Evolutionary conservation across 805 yeast genomes (phyloP).

Genomic region (Candida corydali): DNA sequence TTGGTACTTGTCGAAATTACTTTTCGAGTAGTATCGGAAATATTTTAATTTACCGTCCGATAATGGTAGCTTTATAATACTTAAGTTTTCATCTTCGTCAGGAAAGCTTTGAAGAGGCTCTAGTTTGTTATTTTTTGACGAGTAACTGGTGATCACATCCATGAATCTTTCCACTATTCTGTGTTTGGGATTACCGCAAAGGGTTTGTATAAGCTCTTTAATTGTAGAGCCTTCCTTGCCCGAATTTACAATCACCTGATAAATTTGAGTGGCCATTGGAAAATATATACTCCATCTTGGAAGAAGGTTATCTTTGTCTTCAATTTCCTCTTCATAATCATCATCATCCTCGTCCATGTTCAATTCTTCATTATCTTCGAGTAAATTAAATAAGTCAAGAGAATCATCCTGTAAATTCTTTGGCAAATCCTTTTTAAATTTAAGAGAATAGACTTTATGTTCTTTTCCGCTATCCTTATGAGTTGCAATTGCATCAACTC

Average conservation of each 20-base stretch:
- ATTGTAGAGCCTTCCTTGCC: constrained; percentile 55
- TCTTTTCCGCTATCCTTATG: constrained; percentile 15
- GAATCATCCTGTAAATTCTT: constrained; percentile 45
- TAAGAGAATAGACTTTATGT: constrained; percentile 33
- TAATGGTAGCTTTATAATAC: constrained; percentile 60
- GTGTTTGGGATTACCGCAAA: constrained; percentile 54
- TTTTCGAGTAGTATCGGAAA: constrained; percentile 48
- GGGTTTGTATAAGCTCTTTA: constrained; percentile 43
- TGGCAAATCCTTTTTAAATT: constrained; percentile 44
- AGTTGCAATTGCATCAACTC: constrained; percentile 44
- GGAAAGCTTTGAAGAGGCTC: constrained; percentile 22
- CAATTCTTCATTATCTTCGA: constrained; percentile 5
- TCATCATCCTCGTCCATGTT: constrained; percentile 21
- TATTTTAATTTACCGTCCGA: constrained; percentile 71
- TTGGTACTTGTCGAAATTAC: constrained; percentile 9
- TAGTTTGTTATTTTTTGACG: constrained; percentile 23
- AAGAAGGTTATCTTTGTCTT: constrained; percentile 15
- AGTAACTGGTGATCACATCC: constrained; percentile 44
- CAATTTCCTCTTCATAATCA: constrained; percentile 22
- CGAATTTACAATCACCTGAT: constrained; percentile 38
- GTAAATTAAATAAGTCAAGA: constrained; percentile 25
- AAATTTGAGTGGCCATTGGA: constrained; percentile 65
- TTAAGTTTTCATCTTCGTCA: constrained; percentile 23
- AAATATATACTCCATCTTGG: constrained; percentile 49
- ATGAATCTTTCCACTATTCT: constrained; percentile 50